Conservation (phyloP, 805 yeast genomes). For the Saccharomycopsis fibuligera region DNA sequence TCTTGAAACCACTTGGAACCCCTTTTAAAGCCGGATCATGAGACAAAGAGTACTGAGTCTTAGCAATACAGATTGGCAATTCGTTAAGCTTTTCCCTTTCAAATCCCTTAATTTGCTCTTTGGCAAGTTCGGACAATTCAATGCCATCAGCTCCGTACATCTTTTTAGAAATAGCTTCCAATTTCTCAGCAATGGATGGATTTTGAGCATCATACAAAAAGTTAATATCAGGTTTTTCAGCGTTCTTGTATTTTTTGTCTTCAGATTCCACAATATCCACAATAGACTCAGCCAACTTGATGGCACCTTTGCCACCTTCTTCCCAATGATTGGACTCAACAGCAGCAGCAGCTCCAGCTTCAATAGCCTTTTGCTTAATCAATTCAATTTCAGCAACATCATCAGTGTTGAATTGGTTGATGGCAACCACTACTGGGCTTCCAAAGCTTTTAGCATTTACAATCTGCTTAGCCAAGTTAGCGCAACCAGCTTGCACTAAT, state of each 20-base stretch:
- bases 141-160: conserved; percentile 92
- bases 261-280: conserved; percentile 56
- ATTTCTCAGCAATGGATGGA: conserved; percentile 71
- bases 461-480: conserved; percentile 87
- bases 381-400: conserved; percentile 72
- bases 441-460: conserved; percentile 78
- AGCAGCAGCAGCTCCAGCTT: conserved; percentile 93
- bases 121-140: conserved; percentile 78
- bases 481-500: conserved; percentile 69
- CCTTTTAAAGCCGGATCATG: conserved; percentile 92
- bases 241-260: conserved; percentile 30
- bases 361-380: conserved; percentile 70
- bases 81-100: conserved; percentile 83
- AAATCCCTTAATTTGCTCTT: conserved; percentile 72
- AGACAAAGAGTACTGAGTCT: conserved; percentile 93
- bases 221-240: conserved; percentile 40
- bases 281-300: conserved; percentile 78
- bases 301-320: conserved; percentile 89
- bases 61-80: conserved; percentile 93
- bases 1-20: conserved; percentile 88
- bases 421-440: conserved; percentile 90
- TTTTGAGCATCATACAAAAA: conserved; percentile 63
- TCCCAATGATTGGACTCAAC: conserved; percentile 93
- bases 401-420: conserved; percentile 82
- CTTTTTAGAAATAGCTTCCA: conserved; percentile 68